These are phyloP conservation scores for Termitomyces eurrhizus DNA, from an alignment of 768 basidiomycete genomes.

Conservation along the genomic window DNA sequence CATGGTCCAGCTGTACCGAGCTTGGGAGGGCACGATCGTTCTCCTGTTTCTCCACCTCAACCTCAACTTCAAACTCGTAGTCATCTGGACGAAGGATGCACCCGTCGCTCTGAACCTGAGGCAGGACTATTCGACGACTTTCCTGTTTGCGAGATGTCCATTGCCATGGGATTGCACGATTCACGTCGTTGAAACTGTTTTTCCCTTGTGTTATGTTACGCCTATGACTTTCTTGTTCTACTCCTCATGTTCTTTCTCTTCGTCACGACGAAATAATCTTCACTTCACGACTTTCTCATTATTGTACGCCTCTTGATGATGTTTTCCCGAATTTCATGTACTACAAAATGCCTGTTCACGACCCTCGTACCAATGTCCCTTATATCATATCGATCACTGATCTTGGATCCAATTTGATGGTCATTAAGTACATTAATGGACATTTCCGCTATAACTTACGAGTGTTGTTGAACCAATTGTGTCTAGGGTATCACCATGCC, in stretches of 20 bases:
- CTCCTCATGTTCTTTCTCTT: background rate
- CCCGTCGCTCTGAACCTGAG: background rate
- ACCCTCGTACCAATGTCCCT: background rate
- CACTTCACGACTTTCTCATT: background rate
- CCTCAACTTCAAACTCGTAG: background rate
- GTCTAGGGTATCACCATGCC: background rate
- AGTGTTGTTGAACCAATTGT: background rate
- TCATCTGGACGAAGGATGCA: background rate
- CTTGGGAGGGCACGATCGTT: background rate
- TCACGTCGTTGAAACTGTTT: background rate
- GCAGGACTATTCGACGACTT: constrained; percentile 7
- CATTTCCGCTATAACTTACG: background rate
- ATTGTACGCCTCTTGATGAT: constrained; percentile 3
- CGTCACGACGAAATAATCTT: background rate
- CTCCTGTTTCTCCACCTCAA: background rate
- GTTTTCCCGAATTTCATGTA: constrained; percentile 1
- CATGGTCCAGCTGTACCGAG: background rate
- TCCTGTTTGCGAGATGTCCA: constrained; percentile 17
- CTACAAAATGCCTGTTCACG: background rate
- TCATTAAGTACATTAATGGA: background rate
- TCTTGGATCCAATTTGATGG: background rate
- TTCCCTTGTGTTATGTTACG: background rate
- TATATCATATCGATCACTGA: background rate
- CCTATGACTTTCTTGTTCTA: background rate
- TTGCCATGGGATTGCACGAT: constrained; percentile 16